Evolutionary conservation across 1,284 basidiomycete species (phyloP), one percentile per base, ranked within the genome.

Genomic region (Malassezia sp.): DNA sequence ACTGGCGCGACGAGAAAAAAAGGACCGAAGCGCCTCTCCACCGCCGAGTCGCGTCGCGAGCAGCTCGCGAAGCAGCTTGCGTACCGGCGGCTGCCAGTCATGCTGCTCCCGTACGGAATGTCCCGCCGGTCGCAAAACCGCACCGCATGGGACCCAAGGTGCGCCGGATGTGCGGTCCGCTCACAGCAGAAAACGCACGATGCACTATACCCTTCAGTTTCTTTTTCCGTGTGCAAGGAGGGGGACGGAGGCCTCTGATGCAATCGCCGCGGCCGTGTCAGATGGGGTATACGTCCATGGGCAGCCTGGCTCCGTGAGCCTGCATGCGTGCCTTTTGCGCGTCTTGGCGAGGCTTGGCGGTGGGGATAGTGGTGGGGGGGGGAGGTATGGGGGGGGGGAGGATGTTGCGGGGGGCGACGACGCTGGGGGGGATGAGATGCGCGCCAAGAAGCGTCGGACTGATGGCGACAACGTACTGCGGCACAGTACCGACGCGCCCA

Each of bases 61-160:
- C 37, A 33, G 10, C 31, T 45, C 7, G 24, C 21, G 3, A 44
- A 45, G 29, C 48, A 50, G 27, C 18, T 50, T 12, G 23, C 29
- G 10, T 44, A 31, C 17, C 42, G 33, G 3, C 34, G 37, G 42
- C 42, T 50, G 22, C 48, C 48, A 2, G 36, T 44, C 24, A 50
- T 50, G 48, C 31, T 50, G 12, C 29, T 49, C 9, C 47, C 47
- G 6, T 41, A 49, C n/a, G 47, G 47, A 26, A 49, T 49, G 47
- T 34, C 41, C 1, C 30, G 28, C 21, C 47, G 47, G 9, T 33
- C 28, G 23, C n/a, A 26, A 17, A 49, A 49, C 35, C 42, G 32
- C 9, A 38, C 47, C 1, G 23, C 29, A 20, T 49, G 26, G 35
- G 47, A 44, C 34, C 15, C 42, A 5, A 43, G 36, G 34, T 38